Evolutionary conservation across 768 basidiomycete species (phyloP), one percentile per base, ranked within the genome.

Genomic region (Kwoniella europaea): DNA sequence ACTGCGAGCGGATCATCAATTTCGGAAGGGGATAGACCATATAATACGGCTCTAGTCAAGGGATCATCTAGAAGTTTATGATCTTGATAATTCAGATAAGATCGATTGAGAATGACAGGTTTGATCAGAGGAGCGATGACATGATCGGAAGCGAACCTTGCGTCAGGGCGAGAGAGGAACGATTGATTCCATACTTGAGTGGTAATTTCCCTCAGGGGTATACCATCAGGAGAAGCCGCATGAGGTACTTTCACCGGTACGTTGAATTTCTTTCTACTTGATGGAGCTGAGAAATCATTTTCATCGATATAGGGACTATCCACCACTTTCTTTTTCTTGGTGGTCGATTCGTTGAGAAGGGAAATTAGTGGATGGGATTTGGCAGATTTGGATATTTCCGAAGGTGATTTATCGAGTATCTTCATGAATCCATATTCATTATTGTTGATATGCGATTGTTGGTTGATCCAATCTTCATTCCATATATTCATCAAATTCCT

Each of bases 81-180:
- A 85, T 41, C 82, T 84, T 92, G 90, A 50, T 86, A 85, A 79
- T 96, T 92, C 42, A 91, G 78, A 85, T 93, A 97, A 6, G 90
- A 88, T 57, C 93, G 89, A 81, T 93, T 88, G 52, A 88, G 87
- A 79, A 91, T 92, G 73, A 89, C 86, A 70, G 91, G 84, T 29
- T 88, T 82, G 70, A 97, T 91, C 0, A 92, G 88, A 3, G 96
- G 96, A 0, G 96, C 96, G 42, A 93, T 88, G 9, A 86, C 94
- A 10, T 90, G 86, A n/a, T 93, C 92, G 18, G 92, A 86, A 83
- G 90, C 92, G 90, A 94, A 97, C 74, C 89, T 90, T 74, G 94
- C 86, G 15, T 88, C 88, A 2, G 88, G 89, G 50, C 92, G 89
- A 50, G 92, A 94, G 35, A 98, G 85, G 79, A 89, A 92, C 2